Percentiles rank a stretch among this genome's conserved stretches.
Evolutionary conservation across 1,139 yeast genomes (phyloP).

Genomic region (Lodderomyces jiufengensis): DNA sequence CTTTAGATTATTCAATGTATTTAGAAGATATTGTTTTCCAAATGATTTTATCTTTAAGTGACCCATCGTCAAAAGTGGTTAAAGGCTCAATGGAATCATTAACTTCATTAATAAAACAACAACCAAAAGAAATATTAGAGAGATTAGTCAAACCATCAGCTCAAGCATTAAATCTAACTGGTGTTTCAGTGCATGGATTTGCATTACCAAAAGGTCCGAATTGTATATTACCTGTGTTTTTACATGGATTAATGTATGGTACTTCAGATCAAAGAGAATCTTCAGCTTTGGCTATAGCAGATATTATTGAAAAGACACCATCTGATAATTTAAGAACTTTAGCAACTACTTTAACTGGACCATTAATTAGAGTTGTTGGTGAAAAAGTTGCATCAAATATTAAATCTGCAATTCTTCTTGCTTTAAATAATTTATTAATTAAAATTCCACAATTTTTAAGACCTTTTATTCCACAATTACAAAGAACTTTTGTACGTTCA

Average conservation of each 20-base stretch:
- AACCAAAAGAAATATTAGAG: constrained; percentile 73
- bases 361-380: constrained; percentile 95
- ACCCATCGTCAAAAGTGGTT: constrained; percentile 61
- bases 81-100: constrained; percentile 68
- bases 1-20: constrained; percentile 69
- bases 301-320: constrained; percentile 81
- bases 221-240: constrained; percentile 83
- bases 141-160: constrained; percentile 73
- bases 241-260: constrained; percentile 96
- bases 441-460: constrained; percentile 89
- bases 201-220: constrained; percentile 81
- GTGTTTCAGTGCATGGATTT: constrained; percentile 74
- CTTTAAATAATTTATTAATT: constrained; percentile 70
- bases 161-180: constrained; percentile 67
- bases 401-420: constrained; percentile 85
- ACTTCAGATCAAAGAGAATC: constrained; percentile 76
- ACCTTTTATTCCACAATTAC: constrained; percentile 96
- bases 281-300: constrained; percentile 88
- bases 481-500: constrained; percentile 93
- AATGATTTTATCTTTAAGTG: constrained; percentile 72
- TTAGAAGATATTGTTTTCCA: constrained; percentile 72
- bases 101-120: constrained; percentile 61
- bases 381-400: constrained; percentile 89
- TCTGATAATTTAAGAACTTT: constrained; percentile 76
- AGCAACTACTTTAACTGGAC: constrained; percentile 95